Evolutionary conservation across 805 yeast genomes (phyloP).

Genomic region (Sungouiella thailandica): DNA sequence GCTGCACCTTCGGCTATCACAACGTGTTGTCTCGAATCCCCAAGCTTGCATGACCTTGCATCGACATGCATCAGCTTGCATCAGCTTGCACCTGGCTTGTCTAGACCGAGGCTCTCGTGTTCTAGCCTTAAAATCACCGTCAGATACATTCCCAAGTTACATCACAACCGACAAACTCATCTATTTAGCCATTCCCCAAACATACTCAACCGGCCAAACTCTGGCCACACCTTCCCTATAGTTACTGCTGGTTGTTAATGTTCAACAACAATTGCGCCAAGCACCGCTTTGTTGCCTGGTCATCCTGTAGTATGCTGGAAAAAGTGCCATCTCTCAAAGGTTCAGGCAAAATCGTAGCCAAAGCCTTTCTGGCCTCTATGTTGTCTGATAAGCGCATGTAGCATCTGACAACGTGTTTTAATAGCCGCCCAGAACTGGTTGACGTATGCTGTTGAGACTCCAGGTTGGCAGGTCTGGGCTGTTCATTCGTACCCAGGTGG

Average conservation of each 20-base stretch:
- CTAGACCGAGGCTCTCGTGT: too few relatives aligned
- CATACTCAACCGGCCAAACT: too few relatives aligned
- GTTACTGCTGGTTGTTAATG: constrained; percentile 30
- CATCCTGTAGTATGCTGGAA: constrained; percentile 73
- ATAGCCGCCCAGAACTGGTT: constrained; percentile 65
- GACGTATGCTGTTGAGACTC: constrained; percentile 15
- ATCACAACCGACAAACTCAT: too few relatives aligned
- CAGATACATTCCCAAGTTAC: too few relatives aligned
- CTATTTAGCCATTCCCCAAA: too few relatives aligned
- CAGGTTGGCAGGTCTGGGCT: neutral
- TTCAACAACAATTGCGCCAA: constrained; percentile 75
- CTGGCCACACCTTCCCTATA: too few relatives aligned
- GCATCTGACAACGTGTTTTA: constrained; percentile 92
- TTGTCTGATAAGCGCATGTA: constrained; percentile 88
- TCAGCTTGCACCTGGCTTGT: too few relatives aligned
- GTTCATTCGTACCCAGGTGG: constrained; percentile 9
- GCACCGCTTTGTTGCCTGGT: constrained; percentile 81
- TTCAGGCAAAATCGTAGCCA: constrained; percentile 79
- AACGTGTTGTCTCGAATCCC: too few relatives aligned
- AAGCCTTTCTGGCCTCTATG: constrained; percentile 81
- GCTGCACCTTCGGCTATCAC: too few relatives aligned
- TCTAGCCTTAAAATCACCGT: too few relatives aligned
- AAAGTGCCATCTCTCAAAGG: constrained; percentile 86
- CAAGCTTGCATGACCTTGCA: too few relatives aligned
- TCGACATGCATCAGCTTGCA: too few relatives aligned